Conservation (phyloP, 2,329 filamentous ascomycete genomes). For the Aspergillus hortae region DNA sequence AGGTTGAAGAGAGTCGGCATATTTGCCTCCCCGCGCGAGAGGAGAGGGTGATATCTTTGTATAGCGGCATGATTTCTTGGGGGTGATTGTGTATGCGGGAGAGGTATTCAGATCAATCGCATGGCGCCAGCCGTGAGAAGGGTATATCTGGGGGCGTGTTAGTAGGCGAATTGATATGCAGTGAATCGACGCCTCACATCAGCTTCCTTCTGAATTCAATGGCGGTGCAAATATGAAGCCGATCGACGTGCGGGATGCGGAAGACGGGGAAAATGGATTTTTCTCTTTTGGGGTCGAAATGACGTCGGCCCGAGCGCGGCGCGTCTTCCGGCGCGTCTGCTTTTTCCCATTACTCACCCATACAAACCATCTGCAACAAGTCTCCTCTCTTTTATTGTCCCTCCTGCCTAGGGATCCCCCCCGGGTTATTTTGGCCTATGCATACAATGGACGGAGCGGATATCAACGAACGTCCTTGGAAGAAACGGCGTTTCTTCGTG, state of each 20-base stretch:
- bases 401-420: neutral
- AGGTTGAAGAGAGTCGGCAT: conserved; percentile 5
- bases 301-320: conserved; percentile 26
- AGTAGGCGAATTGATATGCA: too few relatives aligned
- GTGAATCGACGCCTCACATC: too few relatives aligned
- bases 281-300: conserved; percentile 7
- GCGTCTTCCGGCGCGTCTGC: conserved; percentile 35
- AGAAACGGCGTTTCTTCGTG: conserved; percentile 62
- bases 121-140: neutral
- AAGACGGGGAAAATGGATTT: conserved; percentile 1
- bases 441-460: conserved; percentile 36
- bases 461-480: conserved; percentile 53
- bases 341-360: neutral
- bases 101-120: neutral
- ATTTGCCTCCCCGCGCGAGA: conserved; percentile 17
- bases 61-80: conserved; percentile 7
- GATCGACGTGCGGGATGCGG: neutral
- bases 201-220: too few relatives aligned
- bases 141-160: too few relatives aligned
- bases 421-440: neutral
- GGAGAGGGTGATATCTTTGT: conserved; percentile 18
- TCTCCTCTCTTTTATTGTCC: neutral
- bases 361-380: conserved; percentile 1
- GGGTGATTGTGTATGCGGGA: neutral
- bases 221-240: neutral